Evolutionary conservation across 768 basidiomycete species (phyloP).

Genomic region (Dictyophora rubrovolvata): DNA sequence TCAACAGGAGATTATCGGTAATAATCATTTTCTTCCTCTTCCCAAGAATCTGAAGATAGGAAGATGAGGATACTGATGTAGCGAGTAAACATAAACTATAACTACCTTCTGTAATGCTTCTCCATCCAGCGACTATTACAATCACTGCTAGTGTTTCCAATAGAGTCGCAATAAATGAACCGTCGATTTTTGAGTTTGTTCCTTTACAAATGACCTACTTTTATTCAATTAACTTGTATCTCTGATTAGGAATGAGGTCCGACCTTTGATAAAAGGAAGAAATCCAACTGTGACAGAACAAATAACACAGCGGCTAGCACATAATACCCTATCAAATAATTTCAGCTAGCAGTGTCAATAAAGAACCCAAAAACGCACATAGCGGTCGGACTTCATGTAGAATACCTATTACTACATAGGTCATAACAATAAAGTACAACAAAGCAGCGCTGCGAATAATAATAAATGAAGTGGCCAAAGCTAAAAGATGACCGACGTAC

Average conservation of each 20-base stretch:
- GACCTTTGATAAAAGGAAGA: slow-evolving; percentile 68
- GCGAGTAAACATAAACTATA: slow-evolving; percentile 14
- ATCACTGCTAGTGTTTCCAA: slow-evolving; percentile 69
- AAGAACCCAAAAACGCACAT: slow-evolving; percentile 23
- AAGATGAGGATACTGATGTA: neutral
- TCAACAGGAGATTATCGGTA: neutral
- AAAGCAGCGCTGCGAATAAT: slow-evolving; percentile 42
- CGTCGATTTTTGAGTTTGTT: slow-evolving; percentile 64
- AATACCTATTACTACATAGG: slow-evolving; percentile 65
- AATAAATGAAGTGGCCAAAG: neutral
- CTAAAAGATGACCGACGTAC: slow-evolving; percentile 33
- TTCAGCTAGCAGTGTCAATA: neutral
- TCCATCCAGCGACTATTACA: slow-evolving; percentile 71
- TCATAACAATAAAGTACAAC: slow-evolving; percentile 65
- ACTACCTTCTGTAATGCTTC: slow-evolving; percentile 77
- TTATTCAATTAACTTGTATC: neutral
- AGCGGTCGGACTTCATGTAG: slow-evolving; percentile 76
- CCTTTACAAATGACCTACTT: slow-evolving; percentile 30
- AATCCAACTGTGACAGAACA: slow-evolving; percentile 69
- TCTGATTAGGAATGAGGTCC: slow-evolving; percentile 25
- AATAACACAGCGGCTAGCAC: slow-evolving; percentile 66
- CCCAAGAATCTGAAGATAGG: neutral
- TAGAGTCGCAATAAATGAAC: slow-evolving; percentile 76
- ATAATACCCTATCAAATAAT: slow-evolving; percentile 44
- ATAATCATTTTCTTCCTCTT: neutral